Evolutionary conservation across 2,329 filamentous ascomycete species (phyloP).

Genomic region (Grosmannia huntii): DNA sequence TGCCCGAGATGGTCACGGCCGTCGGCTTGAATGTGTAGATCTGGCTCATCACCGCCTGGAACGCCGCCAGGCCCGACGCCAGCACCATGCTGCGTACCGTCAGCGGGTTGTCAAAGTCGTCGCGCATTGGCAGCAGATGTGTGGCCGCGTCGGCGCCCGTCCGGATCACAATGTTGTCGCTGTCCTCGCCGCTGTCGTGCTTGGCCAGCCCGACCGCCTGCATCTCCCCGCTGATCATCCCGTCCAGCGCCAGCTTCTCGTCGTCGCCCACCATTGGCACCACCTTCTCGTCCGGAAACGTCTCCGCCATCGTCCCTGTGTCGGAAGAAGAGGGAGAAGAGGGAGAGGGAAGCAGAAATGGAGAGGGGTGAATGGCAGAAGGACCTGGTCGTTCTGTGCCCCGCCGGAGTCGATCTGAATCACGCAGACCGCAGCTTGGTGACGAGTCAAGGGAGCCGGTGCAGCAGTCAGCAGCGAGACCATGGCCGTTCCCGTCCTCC

Average conservation of each 20-base stretch:
- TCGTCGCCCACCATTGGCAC: background rate
- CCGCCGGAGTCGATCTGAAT: no score
- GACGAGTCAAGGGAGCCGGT: no score
- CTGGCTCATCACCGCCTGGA: constrained; percentile 42
- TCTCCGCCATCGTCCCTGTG: no score
- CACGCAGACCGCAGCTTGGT: no score
- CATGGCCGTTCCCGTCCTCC: background rate
- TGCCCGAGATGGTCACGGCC: constrained; percentile 31
- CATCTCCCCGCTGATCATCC: no score
- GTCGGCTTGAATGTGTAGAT: constrained; percentile 38
- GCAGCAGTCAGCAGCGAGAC: no score
- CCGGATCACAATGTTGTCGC: constrained; percentile 30
- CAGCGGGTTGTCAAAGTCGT: constrained; percentile 37
- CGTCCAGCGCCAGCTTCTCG: background rate
- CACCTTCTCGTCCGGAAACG: background rate
- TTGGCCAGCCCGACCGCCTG: no score
- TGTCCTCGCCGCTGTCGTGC: background rate
- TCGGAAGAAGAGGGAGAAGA: background rate
- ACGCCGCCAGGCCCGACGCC: constrained; percentile 33
- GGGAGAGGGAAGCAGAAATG: background rate
- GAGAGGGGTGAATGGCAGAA: no score
- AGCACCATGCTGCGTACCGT: constrained; percentile 41
- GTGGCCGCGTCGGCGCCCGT: constrained; percentile 37
- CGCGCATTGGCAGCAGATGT: constrained; percentile 36
- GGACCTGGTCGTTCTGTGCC: background rate